Evolutionary conservation across 1,139 yeast genomes (phyloP).

Genomic region (Pichia sp.): DNA sequence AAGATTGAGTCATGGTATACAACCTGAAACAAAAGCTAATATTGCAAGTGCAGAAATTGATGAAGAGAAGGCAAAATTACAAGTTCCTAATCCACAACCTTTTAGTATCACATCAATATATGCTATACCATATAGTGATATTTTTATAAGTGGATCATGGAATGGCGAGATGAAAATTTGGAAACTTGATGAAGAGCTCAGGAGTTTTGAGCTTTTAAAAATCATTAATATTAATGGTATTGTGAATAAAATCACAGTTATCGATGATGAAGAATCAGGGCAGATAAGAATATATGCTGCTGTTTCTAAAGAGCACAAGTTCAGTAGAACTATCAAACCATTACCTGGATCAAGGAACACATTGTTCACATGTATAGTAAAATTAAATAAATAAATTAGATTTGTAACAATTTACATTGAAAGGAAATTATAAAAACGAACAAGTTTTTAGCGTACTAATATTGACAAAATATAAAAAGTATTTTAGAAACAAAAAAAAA

Average conservation of each 20-base stretch:
- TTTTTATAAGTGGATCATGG: conserved; percentile 85
- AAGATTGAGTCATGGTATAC: conserved; percentile 72
- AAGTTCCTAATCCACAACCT: conserved; percentile 67
- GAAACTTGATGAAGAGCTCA: conserved; percentile 60
- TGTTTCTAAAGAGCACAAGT: conserved; percentile 74
- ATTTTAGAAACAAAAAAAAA: too few relatives aligned
- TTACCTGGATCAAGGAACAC: conserved; percentile 43
- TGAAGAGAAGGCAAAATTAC: conserved; percentile 34
- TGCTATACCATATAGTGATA: conserved; percentile 84
- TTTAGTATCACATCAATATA: conserved; percentile 77
- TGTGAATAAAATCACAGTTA: conserved; percentile 59
- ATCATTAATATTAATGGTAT: conserved; percentile 60
- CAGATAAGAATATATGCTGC: conserved; percentile 56
- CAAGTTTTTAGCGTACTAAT: background rate
- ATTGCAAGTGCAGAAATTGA: conserved; percentile 66
- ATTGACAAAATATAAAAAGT: background rate
- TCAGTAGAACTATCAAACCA: conserved; percentile 69
- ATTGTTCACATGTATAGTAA: conserved; percentile 39
- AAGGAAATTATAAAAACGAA: too few relatives aligned
- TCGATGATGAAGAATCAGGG: conserved; percentile 38
- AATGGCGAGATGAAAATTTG: conserved; percentile 70
- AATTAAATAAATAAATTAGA: conserved; percentile 5
- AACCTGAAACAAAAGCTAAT: conserved; percentile 40
- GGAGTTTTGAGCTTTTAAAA: conserved; percentile 52
- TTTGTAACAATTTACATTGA: too few relatives aligned